Evolutionary conservation across 23 red algal genomes (phyloP).

Genomic region (Gracilaria domingensis): DNA sequence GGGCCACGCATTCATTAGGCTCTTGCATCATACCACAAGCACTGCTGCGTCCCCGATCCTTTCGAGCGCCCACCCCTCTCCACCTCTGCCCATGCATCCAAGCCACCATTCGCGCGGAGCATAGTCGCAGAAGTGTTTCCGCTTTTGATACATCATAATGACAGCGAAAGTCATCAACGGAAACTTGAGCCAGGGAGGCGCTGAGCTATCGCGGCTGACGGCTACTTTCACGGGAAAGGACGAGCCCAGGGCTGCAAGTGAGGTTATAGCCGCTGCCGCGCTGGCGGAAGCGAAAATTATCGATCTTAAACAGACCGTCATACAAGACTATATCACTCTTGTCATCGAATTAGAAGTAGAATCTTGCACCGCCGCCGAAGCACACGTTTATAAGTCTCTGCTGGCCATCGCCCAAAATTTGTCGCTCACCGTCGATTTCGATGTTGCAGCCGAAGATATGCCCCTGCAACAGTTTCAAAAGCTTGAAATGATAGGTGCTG

Average conservation of each 20-base stretch:
- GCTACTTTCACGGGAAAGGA: conserved; percentile 75
- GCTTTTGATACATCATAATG: not conserved
- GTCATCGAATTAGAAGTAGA: conserved; percentile 69
- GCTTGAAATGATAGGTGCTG: not conserved
- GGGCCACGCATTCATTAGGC: not conserved
- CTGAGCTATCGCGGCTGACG: conserved; percentile 11
- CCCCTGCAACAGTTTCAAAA: not conserved
- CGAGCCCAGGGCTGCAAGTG: conserved; percentile 62
- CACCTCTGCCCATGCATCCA: not conserved
- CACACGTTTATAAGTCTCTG: conserved; percentile 65
- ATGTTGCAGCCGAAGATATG: conserved; percentile 21
- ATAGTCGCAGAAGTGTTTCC: not conserved
- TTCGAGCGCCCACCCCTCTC: not conserved
- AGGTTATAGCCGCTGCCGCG: conserved; percentile 53
- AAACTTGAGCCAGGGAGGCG: not conserved
- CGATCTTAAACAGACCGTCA: conserved; percentile 81
- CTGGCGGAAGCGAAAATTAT: conserved; percentile 51
- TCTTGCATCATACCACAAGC: not conserved
- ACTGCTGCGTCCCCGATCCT: not conserved
- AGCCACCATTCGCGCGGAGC: not conserved
- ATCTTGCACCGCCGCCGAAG: conserved; percentile 25
- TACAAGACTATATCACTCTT: conserved; percentile 77
- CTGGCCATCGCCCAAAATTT: conserved; percentile 68
- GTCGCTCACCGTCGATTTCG: conserved; percentile 78
- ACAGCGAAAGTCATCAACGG: not conserved